These are phyloP conservation scores for Pholiota molesta DNA, from an alignment of 768 basidiomycete genomes.

Conservation along the genomic window DNA sequence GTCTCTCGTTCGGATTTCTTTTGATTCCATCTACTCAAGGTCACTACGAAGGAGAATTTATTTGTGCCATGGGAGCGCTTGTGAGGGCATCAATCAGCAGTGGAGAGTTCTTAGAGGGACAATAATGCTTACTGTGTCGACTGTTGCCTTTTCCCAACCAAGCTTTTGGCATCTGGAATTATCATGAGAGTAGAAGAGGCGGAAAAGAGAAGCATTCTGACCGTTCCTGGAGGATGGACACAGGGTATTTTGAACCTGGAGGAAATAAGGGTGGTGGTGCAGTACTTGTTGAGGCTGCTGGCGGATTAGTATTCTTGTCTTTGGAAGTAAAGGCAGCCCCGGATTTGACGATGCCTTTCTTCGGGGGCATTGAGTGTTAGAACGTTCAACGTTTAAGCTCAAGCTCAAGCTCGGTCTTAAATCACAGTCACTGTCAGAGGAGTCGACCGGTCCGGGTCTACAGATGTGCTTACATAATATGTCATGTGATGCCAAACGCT, in stretches of 20 bases:
- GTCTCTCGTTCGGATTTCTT: slow-evolving; percentile 71
- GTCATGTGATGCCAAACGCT: not conserved
- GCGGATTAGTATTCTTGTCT: slow-evolving; percentile 29
- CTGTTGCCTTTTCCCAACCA: slow-evolving; percentile 83
- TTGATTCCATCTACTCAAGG: slow-evolving; percentile 66
- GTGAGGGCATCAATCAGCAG: slow-evolving; percentile 9
- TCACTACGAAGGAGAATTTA: slow-evolving; percentile 69
- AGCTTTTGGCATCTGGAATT: slow-evolving; percentile 78
- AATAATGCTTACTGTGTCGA: slow-evolving; percentile 64
- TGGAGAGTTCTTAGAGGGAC: not conserved
- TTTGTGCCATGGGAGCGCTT: slow-evolving; percentile 48
- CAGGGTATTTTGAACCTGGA: slow-evolving; percentile 81
- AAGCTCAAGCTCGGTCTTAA: too few relatives aligned
- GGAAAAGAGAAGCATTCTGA: slow-evolving; percentile 24
- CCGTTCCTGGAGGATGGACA: slow-evolving; percentile 82
- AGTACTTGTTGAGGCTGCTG: slow-evolving; percentile 25
- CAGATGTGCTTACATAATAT: not conserved
- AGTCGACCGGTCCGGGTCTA: too few relatives aligned
- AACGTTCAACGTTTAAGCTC: not conserved
- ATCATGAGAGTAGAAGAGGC: slow-evolving; percentile 1
- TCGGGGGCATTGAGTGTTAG: slow-evolving; percentile 58
- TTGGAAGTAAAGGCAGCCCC: slow-evolving; percentile 90
- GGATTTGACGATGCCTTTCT: slow-evolving; percentile 80
- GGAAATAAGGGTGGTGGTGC: slow-evolving; percentile 74
- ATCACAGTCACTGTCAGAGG: too few relatives aligned